Conservation (phyloP, 169 alveolate genomes). For the Plasmodium inui region DNA sequence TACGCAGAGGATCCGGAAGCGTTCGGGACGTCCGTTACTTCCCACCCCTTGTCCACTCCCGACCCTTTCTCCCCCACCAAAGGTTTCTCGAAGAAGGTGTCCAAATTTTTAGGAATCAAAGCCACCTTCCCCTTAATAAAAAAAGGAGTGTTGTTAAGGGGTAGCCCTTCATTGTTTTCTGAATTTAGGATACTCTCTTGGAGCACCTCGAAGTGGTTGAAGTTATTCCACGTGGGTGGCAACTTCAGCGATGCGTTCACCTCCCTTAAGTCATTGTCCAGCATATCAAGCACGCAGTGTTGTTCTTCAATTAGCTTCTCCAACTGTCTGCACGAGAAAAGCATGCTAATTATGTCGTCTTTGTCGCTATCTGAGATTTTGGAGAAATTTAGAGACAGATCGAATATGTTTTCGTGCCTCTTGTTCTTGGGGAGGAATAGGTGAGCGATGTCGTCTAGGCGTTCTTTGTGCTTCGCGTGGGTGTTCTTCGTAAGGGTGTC, state of each 20-base stretch:
- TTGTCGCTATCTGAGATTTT: slow-evolving; percentile 75
- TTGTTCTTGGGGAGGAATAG: slow-evolving; percentile 27
- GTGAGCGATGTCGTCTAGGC: slow-evolving; percentile 42
- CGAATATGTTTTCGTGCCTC: slow-evolving; percentile 33
- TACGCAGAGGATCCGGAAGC: not conserved
- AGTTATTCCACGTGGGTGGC: slow-evolving; percentile 80
- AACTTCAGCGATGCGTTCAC: slow-evolving; percentile 83
- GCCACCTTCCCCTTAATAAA: slow-evolving; percentile 58
- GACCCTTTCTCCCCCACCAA: not conserved
- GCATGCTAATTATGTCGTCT: slow-evolving; percentile 83
- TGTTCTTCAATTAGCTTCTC: slow-evolving; percentile 89
- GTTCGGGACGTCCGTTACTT: not conserved
- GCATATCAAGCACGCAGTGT: slow-evolving; percentile 86
- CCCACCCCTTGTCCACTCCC: not conserved
- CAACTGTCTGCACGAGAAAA: slow-evolving; percentile 86
- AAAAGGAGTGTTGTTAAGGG: slow-evolving; percentile 49
- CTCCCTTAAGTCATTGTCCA: slow-evolving; percentile 86
- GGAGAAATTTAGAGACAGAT: slow-evolving; percentile 26
- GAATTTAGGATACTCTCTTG: slow-evolving; percentile 33
- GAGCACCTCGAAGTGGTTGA: slow-evolving; percentile 38
- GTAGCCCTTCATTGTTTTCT: not conserved
- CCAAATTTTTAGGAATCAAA: slow-evolving; percentile 39
- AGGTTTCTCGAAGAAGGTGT: slow-evolving; percentile 18
- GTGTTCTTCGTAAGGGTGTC: not conserved
- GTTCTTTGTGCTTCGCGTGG: slow-evolving; percentile 4